Conservation (phyloP, 208 protist species). For the Acanthamoeba lenticulata region DNA sequence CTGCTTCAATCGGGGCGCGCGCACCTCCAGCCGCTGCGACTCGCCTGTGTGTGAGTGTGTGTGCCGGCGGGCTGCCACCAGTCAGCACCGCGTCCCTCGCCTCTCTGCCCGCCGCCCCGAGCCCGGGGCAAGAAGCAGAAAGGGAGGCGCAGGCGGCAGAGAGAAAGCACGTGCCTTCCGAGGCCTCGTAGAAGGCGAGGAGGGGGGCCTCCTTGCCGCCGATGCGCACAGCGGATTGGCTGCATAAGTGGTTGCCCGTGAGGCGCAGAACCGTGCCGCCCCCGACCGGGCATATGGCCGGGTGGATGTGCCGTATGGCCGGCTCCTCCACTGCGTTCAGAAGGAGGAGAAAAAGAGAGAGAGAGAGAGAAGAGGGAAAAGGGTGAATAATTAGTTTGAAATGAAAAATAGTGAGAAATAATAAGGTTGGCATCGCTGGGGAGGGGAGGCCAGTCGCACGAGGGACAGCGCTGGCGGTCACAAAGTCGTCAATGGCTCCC, state of each 20-base stretch:
- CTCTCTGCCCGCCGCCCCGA: neutral
- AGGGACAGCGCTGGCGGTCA: neutral
- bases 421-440: neutral
- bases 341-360: neutral
- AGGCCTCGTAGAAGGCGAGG: neutral
- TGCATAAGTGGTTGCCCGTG: conserved; percentile 59
- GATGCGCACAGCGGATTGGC: neutral
- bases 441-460: neutral
- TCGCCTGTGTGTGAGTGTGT: neutral
- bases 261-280: conserved; percentile 43
- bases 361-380: too few species aligned
- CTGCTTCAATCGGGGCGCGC: neutral
- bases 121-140: neutral
- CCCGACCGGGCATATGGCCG: neutral
- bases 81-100: neutral
- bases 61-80: too few species aligned
- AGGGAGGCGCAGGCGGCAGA: neutral
- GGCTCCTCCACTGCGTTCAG: neutral
- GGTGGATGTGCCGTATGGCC: conserved; percentile 24
- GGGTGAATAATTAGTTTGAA: too few species aligned
- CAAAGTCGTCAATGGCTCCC: conserved; percentile 13
- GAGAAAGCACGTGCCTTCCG: neutral
- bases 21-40: conserved; percentile 22
- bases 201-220: conserved; percentile 13
- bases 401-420: too few species aligned